Evolutionary conservation across 202 grass and related monocot genomes (phyloP).

Genomic region (Hordeum pubiflorum): DNA sequence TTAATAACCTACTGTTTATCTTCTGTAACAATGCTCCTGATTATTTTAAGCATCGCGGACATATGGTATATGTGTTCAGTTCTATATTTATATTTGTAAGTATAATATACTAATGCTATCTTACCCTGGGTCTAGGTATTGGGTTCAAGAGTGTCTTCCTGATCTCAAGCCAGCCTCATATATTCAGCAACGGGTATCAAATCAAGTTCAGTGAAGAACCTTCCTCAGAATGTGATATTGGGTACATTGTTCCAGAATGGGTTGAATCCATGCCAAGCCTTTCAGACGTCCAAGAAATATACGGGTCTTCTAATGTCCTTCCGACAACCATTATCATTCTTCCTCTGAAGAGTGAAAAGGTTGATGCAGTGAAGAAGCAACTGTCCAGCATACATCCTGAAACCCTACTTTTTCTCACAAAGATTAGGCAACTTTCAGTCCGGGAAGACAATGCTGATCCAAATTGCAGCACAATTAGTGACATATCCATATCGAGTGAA

Average conservation of each 20-base stretch:
- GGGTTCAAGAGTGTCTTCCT: too few species aligned
- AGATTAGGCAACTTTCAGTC: not conserved
- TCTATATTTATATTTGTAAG: too few species aligned
- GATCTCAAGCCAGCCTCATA: not conserved
- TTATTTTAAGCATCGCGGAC: too few species aligned
- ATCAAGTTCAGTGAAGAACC: constrained; percentile 46
- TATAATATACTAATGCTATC: too few species aligned
- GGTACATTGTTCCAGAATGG: constrained; percentile 46
- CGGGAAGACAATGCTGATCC: not conserved
- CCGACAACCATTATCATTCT: constrained; percentile 41
- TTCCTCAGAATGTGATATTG: constrained; percentile 24
- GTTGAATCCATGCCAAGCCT: not conserved
- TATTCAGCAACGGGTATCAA: constrained; percentile 53
- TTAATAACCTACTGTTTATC: too few species aligned
- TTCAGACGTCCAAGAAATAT: not conserved
- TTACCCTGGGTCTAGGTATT: too few species aligned
- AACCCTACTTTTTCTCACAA: constrained; percentile 33
- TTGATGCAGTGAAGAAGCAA: constrained; percentile 34
- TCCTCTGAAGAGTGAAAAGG: constrained; percentile 38
- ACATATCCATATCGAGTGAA: not conserved
- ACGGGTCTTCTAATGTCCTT: not conserved
- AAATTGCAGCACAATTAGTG: not conserved
- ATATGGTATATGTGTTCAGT: too few species aligned
- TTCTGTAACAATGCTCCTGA: too few species aligned
- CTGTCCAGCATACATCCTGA: constrained; percentile 45